A percentile compares a stretch with the other conserved stretches of the same genome.
phyloP scores from a whole-genome alignment of 2,329 filamentous ascomycete species.

The Cercospora citrullina region DNA sequence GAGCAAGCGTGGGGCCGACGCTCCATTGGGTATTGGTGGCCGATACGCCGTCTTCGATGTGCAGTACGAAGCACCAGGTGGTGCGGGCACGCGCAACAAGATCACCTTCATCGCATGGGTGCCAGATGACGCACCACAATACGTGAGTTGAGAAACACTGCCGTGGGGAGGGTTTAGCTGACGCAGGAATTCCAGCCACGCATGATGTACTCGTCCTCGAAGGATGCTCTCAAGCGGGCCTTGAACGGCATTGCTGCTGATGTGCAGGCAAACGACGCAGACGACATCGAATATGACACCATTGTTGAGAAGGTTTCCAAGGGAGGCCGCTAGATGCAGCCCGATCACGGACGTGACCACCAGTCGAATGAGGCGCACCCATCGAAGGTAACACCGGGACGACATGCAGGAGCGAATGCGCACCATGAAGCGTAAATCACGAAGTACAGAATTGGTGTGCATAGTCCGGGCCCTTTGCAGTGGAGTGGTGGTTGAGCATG shows the following conservation, averaged over 20 bases:
- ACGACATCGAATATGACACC: conserved; percentile 76
- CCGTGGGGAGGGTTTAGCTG: neutral
- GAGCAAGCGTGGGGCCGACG: conserved; percentile 59
- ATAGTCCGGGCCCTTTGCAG: neutral
- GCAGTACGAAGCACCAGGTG: conserved; percentile 69
- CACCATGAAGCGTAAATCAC: neutral
- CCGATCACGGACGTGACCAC: neutral
- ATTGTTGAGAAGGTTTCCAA: conserved; percentile 59
- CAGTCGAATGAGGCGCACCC: neutral
- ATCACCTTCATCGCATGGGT: conserved; percentile 78
- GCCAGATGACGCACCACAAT: conserved; percentile 75
- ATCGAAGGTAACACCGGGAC: neutral
- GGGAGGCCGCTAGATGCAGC: conserved; percentile 46
- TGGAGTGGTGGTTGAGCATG: neutral
- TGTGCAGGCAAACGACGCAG: conserved; percentile 79
- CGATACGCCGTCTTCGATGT: conserved; percentile 86
- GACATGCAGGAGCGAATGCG: neutral
- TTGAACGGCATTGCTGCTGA: conserved; percentile 74
- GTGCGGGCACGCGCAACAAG: conserved; percentile 74
- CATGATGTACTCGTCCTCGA: conserved; percentile 89
- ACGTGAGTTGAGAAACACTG: conserved; percentile 55
- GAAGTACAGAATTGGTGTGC: neutral
- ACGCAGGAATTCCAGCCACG: conserved; percentile 60
- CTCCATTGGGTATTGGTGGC: conserved; percentile 57
- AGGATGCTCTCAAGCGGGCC: conserved; percentile 75